Conservation (phyloP, 2,329 filamentous ascomycete genomes). For the Ceratocystis cubensis region DNA sequence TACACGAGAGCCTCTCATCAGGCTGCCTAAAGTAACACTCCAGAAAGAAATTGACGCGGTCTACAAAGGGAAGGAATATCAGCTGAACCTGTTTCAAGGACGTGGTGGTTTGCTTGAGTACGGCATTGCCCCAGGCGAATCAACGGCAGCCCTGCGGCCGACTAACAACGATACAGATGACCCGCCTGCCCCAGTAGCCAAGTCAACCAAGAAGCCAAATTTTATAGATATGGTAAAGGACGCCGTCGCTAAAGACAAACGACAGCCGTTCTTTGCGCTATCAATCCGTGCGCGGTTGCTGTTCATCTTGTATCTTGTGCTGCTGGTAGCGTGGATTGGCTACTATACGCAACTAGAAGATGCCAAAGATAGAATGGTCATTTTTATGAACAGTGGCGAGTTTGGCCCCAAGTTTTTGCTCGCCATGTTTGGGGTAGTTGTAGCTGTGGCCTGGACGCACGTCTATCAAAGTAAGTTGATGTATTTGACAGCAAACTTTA, state of each 20-base stretch:
- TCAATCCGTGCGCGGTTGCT: neutral
- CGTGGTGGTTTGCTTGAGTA: conserved; percentile 14
- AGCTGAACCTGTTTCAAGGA: conserved; percentile 8
- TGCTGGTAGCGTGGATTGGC: conserved; percentile 11
- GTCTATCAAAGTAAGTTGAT: conserved; percentile 15
- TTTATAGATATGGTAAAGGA: neutral
- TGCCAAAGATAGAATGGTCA: neutral
- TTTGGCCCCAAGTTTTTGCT: conserved; percentile 17
- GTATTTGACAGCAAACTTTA: neutral
- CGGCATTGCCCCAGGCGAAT: conserved; percentile 16
- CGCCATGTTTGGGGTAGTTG: conserved; percentile 15
- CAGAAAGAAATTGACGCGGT: conserved; percentile 10
- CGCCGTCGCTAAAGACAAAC: conserved; percentile 7
- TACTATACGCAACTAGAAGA: conserved; percentile 13
- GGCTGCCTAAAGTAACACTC: neutral
- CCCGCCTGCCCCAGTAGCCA: neutral
- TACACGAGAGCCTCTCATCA: conserved; percentile 13
- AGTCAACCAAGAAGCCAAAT: neutral
- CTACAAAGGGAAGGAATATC: conserved; percentile 13
- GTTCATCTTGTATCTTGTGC: conserved; percentile 12
- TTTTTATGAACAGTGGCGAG: conserved; percentile 18
- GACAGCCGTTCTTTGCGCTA: conserved; percentile 14
- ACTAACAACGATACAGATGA: conserved; percentile 3
- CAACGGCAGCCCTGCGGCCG: conserved; percentile 8
- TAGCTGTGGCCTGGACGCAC: conserved; percentile 11